Percentiles rank a stretch among this genome's conserved stretches.
Evolutionary conservation across 352 stramenopile genomes (phyloP).

Genomic region (Phytophthora sansomeana): DNA sequence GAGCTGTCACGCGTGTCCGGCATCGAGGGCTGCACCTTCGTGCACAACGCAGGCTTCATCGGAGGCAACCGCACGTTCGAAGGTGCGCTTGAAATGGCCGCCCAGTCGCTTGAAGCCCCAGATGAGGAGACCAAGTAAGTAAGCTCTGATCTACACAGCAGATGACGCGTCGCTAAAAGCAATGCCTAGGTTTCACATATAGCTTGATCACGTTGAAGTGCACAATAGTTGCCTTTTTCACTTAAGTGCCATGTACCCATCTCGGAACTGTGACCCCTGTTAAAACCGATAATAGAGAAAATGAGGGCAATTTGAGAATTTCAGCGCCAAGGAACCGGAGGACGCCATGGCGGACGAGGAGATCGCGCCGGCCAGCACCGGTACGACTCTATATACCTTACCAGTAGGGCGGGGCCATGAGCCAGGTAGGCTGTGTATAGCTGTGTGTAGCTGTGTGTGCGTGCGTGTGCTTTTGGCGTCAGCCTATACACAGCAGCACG

Average conservation of each 20-base stretch:
- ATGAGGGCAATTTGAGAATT: constrained; percentile 31
- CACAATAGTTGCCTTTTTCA: not conserved
- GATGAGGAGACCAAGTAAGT: constrained; percentile 33
- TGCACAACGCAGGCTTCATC: constrained; percentile 99
- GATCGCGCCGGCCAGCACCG: constrained; percentile 33
- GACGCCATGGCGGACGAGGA: constrained; percentile 39
- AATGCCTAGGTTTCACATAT: too few species aligned
- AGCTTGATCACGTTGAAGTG: too few species aligned
- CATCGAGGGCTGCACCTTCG: constrained; percentile 99
- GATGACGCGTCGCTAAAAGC: too few species aligned
- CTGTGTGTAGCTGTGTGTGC: constrained; percentile 12
- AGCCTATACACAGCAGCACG: not conserved
- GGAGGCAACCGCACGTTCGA: constrained; percentile 97
- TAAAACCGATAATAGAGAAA: constrained; percentile 25
- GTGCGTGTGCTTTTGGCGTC: constrained; percentile 1
- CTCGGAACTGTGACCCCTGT: not conserved
- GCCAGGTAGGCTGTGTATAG: constrained; percentile 34
- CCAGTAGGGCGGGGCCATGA: constrained; percentile 24
- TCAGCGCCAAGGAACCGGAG: constrained; percentile 12
- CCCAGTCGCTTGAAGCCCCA: constrained; percentile 56
- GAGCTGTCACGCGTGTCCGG: constrained; percentile 99
- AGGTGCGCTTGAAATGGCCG: constrained; percentile 96
- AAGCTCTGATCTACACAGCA: too few species aligned
- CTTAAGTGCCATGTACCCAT: not conserved
- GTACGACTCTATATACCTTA: constrained; percentile 49